These are phyloP conservation scores for Amanita pallidorosea DNA, from an alignment of 768 basidiomycete genomes.

Conservation along the genomic window DNA sequence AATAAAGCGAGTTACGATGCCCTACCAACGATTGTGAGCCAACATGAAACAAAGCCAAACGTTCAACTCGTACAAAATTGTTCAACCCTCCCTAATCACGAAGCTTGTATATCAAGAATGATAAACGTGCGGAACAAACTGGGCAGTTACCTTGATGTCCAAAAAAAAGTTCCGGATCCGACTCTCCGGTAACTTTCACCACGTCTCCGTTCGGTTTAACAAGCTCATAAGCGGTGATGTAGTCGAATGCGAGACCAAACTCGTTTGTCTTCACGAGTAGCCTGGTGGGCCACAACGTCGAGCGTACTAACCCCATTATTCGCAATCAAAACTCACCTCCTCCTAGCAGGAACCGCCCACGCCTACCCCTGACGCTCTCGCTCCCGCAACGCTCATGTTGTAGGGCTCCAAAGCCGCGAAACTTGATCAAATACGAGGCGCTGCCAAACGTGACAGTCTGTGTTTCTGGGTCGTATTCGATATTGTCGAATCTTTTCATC, in stretches of 20 bases:
- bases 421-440: conserved; percentile 39
- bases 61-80: conserved; percentile 31
- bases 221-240: conserved; percentile 40
- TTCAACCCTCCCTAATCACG: conserved; percentile 43
- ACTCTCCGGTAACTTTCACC: conserved; percentile 20
- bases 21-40: no score
- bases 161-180: conserved; percentile 29
- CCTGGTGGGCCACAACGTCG: conserved; percentile 30
- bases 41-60: no score
- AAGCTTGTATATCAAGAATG: neutral
- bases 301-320: conserved; percentile 21
- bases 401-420: conserved; percentile 26
- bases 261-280: conserved; percentile 36
- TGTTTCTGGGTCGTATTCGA: conserved; percentile 19
- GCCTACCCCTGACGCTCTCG: conserved; percentile 34
- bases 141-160: conserved; percentile 27
- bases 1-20: conserved; percentile 46
- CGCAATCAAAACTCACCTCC: conserved; percentile 23
- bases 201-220: conserved; percentile 45
- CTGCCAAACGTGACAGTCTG: conserved; percentile 20
- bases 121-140: conserved; percentile 8
- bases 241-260: conserved; percentile 23
- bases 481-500: conserved; percentile 26
- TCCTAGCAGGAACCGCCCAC: conserved; percentile 35
- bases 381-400: conserved; percentile 36